Evolutionary conservation across 495 filamentous ascomycete species (phyloP), one percentile per base, ranked within the genome.

Genomic region (Penicillium coprophilum): DNA sequence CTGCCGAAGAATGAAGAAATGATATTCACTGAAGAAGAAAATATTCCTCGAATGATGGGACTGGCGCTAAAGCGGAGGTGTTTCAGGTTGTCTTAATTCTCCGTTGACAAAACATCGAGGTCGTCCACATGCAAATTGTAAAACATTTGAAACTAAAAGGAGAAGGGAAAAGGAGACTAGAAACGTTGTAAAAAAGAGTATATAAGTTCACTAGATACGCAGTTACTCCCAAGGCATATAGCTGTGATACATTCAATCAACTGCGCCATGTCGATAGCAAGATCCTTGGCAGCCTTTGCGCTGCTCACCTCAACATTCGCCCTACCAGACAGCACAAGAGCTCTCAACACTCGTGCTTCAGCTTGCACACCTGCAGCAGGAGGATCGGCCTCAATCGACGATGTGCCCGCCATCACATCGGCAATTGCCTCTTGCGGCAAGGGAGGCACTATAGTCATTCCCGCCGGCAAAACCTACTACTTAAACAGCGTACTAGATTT

Each of bases 371-470:
- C 75, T 1, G 55, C 46, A 21, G 64, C 71, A 7, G 67, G 67
- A 11, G 71, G 69, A 2, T 64, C 58, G 5, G 50, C 62, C 1
- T 63, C 69, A 11, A 61, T 55, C 6, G 73, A 77, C 24, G 75
- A 78, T 60, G 63, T 69, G 3, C 74, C 75, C 12, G 71, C 74
- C 6, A 76, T 77, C 17, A 50, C 55, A 27, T 62, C 67, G 0
- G 74, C 74, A 0, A 71, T 75, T 27, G 43, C 64, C 30, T 67
- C 67, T 19, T 78, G 72, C 54, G 71, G 77, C 28, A 62, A 69
- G 2, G 68, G 70, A 17, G 77, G 75, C 4, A 77, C 71, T 0
- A 77, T 80, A 21, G 68, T 75, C 3, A 72, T 80, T 34, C 77
- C 77, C 3, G 55, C 64, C 2, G 69, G 65, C 1, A 66, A 50